Evolutionary conservation across 2,329 filamentous ascomycete species (phyloP), one percentile per base, ranked within the genome.

Genomic region (Aspergillus quadrilineatus): DNA sequence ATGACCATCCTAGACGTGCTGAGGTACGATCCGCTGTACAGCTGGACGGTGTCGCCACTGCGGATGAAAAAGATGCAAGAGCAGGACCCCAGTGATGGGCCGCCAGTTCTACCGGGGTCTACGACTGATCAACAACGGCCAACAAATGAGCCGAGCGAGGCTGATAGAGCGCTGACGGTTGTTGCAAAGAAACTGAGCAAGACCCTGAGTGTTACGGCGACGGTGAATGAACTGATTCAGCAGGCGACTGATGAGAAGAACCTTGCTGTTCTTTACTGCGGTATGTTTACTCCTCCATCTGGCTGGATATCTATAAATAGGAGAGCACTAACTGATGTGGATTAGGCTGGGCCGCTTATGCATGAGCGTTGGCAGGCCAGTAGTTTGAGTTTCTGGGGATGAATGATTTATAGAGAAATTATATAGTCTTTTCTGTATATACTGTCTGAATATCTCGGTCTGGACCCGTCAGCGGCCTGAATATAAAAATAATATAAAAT

Each of bases 1-100:
- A 97, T 97, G 92, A 97, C 94, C 0, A 92, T 99, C 52, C 85
- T 99, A 17, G 95, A 99, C 69, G 95, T 99, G 22, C 79, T 99
- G 57, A 89, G 95, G n/a, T 97, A 97, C 74, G 94, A 99, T 79
- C 95, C 94, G 1, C 78, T 99, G 59, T 96, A 97, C 73, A 94
- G 87, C 59, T 99, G 94, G 94, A 93, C 90, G 36, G 87, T 97
- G 55, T 94, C 90, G 9, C 85, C 85, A 0, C 72, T 87, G 14
- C 81, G 85, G 48, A 82, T 86, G 55, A 86, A 84, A 70, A 80
- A 82, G 53, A 87, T 89, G 81, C 86, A 88, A 67, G 84, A 87
- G 39, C 69, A 82, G 2, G 79, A 77, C 29, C 73, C 72, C 1
- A 69, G 61, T 7, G 77, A 69, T 30, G 74, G 69, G 5, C 76